phyloP scores from a whole-genome alignment of 1,139 yeast genomes.

The Entelexis sorbosivorans region DNA sequence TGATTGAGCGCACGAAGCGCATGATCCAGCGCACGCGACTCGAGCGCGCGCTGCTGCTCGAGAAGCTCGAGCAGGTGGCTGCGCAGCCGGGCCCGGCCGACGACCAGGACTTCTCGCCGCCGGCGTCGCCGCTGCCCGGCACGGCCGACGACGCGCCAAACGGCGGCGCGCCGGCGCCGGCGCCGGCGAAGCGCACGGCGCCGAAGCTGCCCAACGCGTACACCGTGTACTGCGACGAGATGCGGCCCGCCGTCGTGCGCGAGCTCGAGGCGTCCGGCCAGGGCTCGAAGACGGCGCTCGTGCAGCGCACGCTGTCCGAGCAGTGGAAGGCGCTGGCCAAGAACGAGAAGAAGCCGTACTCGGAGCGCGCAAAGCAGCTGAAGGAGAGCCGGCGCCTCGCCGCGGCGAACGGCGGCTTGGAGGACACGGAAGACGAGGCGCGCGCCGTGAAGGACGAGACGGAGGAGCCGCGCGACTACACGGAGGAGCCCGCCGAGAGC shows the following conservation, averaged over 20 bases:
- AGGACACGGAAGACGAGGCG: conserved; percentile 15
- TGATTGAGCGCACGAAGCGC: conserved; percentile 66
- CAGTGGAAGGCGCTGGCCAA: conserved; percentile 72
- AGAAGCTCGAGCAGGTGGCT: conserved; percentile 49
- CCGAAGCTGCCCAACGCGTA: conserved; percentile 58
- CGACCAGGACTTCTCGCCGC: conserved; percentile 15
- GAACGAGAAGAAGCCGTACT: conserved; percentile 59
- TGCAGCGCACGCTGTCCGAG: conserved; percentile 70
- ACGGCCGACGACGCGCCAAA: neutral
- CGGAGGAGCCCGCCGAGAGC: conserved; percentile 5
- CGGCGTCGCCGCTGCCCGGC: conserved; percentile 16
- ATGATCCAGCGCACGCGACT: conserved; percentile 69
- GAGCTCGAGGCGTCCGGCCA: conserved; percentile 40
- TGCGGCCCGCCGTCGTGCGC: conserved; percentile 55
- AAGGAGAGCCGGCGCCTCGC: conserved; percentile 11
- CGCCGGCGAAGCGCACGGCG: neutral
- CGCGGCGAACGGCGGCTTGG: conserved; percentile 10
- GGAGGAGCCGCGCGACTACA: conserved; percentile 11
- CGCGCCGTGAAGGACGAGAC: conserved; percentile 13
- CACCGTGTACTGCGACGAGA: conserved; percentile 73
- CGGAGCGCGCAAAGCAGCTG: conserved; percentile 17
- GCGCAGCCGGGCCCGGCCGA: conserved; percentile 24
- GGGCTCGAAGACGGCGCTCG: conserved; percentile 37
- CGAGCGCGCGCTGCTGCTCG: conserved; percentile 71
- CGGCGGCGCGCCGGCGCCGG: neutral